Percentiles rank a stretch among this genome's conserved stretches.
phyloP scores from a whole-genome alignment of 345 rosid genomes.

The Arabis hirsuta region DNA sequence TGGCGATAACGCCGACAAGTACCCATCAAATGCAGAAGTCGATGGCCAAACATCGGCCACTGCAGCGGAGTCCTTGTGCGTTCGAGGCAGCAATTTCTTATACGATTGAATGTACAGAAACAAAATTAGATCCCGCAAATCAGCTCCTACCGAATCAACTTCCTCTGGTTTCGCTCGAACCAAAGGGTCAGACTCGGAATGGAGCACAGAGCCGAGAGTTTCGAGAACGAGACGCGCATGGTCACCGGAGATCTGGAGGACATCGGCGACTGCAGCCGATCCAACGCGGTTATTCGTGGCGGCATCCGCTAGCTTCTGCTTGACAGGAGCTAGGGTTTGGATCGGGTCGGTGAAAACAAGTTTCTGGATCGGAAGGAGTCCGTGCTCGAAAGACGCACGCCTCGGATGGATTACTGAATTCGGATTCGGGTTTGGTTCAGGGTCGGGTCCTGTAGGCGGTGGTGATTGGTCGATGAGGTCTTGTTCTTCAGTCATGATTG shows the following conservation, averaged over 20 bases:
- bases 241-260: conserved; percentile 88
- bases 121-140: conserved; percentile 80
- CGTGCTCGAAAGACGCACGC: conserved; percentile 95
- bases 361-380: conserved; percentile 92
- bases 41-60: conserved; percentile 99
- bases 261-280: conserved; percentile 66
- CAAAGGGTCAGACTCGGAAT: conserved; percentile 74
- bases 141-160: conserved; percentile 73
- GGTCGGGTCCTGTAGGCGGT: conserved; percentile 50
- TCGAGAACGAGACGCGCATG: conserved; percentile 88
- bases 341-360: conserved; percentile 87
- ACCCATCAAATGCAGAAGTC: conserved; percentile 98
- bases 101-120: conserved; percentile 94
- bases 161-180: conserved; percentile 58
- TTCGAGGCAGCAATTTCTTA: conserved; percentile 83
- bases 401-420: conserved; percentile 71
- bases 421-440: conserved; percentile 51
- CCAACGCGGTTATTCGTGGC: conserved; percentile 59
- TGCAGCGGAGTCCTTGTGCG: conserved; percentile 92
- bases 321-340: conserved; percentile 71
- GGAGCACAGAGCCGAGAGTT: conserved; percentile 88
- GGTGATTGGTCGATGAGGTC: conserved; percentile 56
- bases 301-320: conserved; percentile 55
- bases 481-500: conserved; percentile 57
- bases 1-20: conserved; percentile 93